A percentile compares a stretch with the other conserved stretches of the same genome.
Evolutionary conservation across 305 asterid species (phyloP).

Genomic region (Withania somnifera): DNA sequence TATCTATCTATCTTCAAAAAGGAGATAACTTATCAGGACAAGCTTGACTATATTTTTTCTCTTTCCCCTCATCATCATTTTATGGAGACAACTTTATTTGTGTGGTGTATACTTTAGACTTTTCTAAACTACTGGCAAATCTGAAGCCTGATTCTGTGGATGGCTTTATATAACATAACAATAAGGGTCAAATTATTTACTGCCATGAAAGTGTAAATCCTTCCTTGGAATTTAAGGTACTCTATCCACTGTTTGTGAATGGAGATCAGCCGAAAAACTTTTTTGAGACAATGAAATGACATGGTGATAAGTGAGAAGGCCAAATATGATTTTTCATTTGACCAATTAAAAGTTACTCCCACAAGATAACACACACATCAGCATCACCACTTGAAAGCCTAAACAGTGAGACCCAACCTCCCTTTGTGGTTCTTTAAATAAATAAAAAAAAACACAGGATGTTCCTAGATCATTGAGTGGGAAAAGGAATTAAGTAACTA

Average conservation of each 20-base stretch:
- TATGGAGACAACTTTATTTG: no score
- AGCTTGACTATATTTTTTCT: no score
- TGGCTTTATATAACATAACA: background rate
- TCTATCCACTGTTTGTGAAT: background rate
- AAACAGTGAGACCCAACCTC: background rate
- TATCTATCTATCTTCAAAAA: background rate
- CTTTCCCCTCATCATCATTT: no score
- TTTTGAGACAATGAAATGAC: constrained; percentile 29
- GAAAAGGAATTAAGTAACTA: background rate
- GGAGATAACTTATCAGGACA: background rate
- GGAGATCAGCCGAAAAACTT: background rate
- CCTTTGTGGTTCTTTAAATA: background rate
- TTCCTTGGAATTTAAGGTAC: background rate
- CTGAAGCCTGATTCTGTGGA: background rate
- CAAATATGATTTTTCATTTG: constrained; percentile 40
- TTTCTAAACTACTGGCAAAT: background rate
- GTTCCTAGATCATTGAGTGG: background rate
- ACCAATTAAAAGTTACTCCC: constrained; percentile 22
- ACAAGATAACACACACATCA: constrained; percentile 30
- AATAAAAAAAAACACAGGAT: background rate
- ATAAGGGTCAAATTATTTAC: background rate
- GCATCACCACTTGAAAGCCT: constrained; percentile 22
- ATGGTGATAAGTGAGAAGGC: constrained; percentile 34
- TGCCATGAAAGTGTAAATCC: background rate
- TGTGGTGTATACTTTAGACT: background rate